Base-by-base conservation (phyloP, 805 yeast genomes). In the Sporopachydermia lactativora region DNA sequence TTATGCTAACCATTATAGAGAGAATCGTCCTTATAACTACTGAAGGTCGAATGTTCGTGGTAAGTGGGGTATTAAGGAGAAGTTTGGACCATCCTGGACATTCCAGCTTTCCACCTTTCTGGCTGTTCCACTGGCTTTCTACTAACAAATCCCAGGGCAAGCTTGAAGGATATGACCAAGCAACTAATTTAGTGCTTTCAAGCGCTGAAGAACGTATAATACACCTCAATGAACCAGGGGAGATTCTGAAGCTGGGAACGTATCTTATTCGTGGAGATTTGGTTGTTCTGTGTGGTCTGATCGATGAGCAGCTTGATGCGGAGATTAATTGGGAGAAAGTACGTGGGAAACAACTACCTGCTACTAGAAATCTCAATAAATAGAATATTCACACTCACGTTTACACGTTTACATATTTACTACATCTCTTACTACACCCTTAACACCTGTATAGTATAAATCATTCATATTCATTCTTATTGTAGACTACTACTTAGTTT, bases 91-190 rank as follows among this genome's bases (percentile, higher is more conserved):
- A 35, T n/a, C 8, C 37, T 8, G n/a, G 15, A 8, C 11, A 35
- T 35, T 11, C 11, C 11, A 35, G 37, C 8, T 8, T 11, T 15
- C 8, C 11, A 35, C 15, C 14, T 11, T 8, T 35, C 11, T 11
- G 15, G n/a, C 37, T 35, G 37, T 8, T 35, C 16, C 8, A n/a
- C n/a, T n/a, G n/a, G n/a, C n/a, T n/a, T n/a, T n/a, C 37, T 36
- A 11, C n/a, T 36, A 11, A 14, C 36, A 14, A 36, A 5, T 8
- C 5, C n/a, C n/a, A 36, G 3, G 65, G 65, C 4, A 45, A 45
- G 1, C 52, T 60, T 16, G 58, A 57, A 18, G 63, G 64, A 18
- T 60, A 53, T 41, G 65, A 60, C 42, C 58, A 57, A 36, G 40
- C 60, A 19, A 58, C 62, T 2, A 60, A 60, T 39, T 31, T 60